Percentiles rank a stretch among this genome's conserved stretches.
phyloP scores from a whole-genome alignment of 129 eudicot genomes.

The Calendula officinalis region DNA sequence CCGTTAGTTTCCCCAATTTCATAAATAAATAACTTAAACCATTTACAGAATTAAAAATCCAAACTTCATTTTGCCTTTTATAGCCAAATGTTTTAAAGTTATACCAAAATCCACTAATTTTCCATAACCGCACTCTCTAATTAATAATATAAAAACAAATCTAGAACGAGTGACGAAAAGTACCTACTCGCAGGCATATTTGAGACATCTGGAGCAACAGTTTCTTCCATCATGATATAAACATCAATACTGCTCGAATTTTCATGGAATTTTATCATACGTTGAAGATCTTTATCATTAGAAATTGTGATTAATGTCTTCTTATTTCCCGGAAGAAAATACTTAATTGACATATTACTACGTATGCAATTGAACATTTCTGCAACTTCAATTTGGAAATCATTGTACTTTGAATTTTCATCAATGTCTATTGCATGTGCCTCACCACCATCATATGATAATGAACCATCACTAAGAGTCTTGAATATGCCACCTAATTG shows the following conservation, averaged over 20 bases:
- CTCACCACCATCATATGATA: conserved; percentile 84
- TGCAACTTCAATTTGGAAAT: conserved; percentile 64
- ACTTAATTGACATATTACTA: conserved; percentile 52
- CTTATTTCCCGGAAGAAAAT: conserved; percentile 84
- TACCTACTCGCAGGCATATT: conserved; percentile 95
- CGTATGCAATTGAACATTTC: conserved; percentile 73
- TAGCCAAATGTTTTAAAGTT: background rate
- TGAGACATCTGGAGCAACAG: conserved; percentile 62
- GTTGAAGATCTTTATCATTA: conserved; percentile 91
- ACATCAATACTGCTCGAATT: conserved; percentile 65
- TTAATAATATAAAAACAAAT: background rate
- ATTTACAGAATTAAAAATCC: background rate
- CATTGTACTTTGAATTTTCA: conserved; percentile 54
- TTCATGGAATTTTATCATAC: conserved; percentile 77
- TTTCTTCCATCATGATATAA: conserved; percentile 66
- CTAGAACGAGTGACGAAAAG: conserved; percentile 14
- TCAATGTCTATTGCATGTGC: conserved; percentile 98
- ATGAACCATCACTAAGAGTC: conserved; percentile 57
- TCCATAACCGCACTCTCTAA: background rate
- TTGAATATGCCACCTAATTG: conserved; percentile 87
- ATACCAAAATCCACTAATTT: background rate
- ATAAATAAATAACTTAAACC: background rate
- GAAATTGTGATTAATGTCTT: conserved; percentile 85
- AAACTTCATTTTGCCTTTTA: conserved; percentile 7
- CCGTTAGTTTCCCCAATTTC: background rate